Conservation (phyloP, 257 asterid genomes). For the Salvia miltiorrhiza region DNA sequence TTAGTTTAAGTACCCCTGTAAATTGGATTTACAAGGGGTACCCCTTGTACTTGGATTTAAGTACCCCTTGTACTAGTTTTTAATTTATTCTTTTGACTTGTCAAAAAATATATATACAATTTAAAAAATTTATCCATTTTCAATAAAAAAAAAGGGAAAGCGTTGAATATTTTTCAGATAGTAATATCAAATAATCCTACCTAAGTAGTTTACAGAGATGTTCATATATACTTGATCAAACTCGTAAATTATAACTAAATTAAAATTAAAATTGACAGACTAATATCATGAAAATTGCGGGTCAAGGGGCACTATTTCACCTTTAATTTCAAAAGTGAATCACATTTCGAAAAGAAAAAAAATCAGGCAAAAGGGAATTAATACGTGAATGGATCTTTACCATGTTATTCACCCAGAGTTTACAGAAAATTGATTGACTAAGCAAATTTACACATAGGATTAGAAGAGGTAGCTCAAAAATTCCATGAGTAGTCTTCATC, state of each 20-base stretch:
- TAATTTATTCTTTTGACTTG: too few species aligned
- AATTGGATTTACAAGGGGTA: too few species aligned
- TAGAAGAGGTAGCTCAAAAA: slow-evolving; percentile 12
- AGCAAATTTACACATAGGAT: slow-evolving; percentile 14
- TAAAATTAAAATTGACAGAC: too few species aligned
- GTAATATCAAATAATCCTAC: too few species aligned
- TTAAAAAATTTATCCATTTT: too few species aligned
- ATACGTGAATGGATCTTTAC: not conserved
- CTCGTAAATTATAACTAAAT: not conserved
- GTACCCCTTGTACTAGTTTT: too few species aligned
- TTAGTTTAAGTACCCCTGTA: too few species aligned
- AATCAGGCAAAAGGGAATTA: not conserved
- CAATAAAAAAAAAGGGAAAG: too few species aligned
- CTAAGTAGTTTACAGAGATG: not conserved
- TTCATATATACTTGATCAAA: not conserved
- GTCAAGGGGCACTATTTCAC: not conserved
- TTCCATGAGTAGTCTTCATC: slow-evolving; percentile 25
- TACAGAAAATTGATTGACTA: slow-evolving; percentile 15
- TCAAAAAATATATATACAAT: too few species aligned
- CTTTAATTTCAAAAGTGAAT: not conserved
- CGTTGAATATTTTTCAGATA: too few species aligned
- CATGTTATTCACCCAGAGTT: slow-evolving; percentile 19
- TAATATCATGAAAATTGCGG: not conserved
- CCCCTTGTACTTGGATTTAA: too few species aligned
- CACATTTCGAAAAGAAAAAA: too few species aligned